A percentile compares a stretch with the other conserved stretches of the same genome.
phyloP scores from a whole-genome alignment of 495 filamentous ascomycete species.

The Penicillium paxilli region DNA sequence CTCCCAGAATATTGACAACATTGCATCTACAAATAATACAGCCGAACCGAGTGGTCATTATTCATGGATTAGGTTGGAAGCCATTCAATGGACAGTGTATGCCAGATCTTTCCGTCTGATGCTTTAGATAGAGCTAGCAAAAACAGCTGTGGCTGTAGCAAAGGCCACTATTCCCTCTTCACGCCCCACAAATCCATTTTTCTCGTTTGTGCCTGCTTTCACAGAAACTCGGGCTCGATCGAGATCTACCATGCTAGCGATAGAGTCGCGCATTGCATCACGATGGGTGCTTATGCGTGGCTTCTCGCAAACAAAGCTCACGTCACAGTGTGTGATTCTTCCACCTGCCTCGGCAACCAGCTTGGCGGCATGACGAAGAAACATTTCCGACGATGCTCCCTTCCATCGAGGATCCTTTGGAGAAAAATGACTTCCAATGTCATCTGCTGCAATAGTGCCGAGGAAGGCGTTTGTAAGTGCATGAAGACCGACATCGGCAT shows the following conservation, averaged over 20 bases:
- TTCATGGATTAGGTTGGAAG: not conserved
- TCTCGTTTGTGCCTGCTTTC: conserved; percentile 13
- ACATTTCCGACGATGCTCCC: conserved; percentile 8
- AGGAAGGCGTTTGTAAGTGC: conserved; percentile 12
- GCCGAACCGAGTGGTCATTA: too few relatives aligned
- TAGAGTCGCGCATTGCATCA: conserved; percentile 5
- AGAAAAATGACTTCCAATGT: conserved; percentile 10
- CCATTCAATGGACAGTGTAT: too few relatives aligned
- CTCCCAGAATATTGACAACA: too few relatives aligned
- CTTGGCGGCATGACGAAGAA: conserved; percentile 7
- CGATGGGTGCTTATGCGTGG: conserved; percentile 7
- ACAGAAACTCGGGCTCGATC: conserved; percentile 5
- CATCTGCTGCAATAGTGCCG: conserved; percentile 5
- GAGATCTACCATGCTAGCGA: conserved; percentile 2
- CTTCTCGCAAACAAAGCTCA: conserved; percentile 7
- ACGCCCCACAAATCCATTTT: conserved; percentile 12
- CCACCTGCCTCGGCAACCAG: conserved; percentile 7
- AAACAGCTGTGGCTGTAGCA: conserved; percentile 9
- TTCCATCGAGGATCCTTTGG: conserved; percentile 5
- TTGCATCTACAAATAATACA: too few relatives aligned
- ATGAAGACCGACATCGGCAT: conserved; percentile 11
- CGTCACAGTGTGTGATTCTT: conserved; percentile 6
- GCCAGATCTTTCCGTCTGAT: not conserved
- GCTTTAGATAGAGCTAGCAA: not conserved
- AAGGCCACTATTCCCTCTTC: conserved; percentile 12